Percentiles rank a stretch among this genome's conserved stretches.
These are phyloP conservation scores for Trichoderma sp. DNA, from an alignment of 2,329 filamentous ascomycete species.

Conservation along the genomic window DNA sequence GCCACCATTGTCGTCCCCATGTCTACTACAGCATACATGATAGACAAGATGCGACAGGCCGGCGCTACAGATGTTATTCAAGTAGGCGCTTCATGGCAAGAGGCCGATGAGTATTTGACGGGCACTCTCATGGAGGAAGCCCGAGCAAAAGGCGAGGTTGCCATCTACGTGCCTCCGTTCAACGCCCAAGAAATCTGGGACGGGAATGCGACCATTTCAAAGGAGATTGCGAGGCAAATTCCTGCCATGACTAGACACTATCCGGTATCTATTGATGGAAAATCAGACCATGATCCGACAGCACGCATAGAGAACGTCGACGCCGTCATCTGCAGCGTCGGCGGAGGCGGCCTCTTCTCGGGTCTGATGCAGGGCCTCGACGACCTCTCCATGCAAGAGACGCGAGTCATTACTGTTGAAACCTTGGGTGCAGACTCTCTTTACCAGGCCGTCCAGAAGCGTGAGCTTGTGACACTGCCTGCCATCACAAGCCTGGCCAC, in stretches of 20 bases:
- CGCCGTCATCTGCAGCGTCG: conserved; percentile 73
- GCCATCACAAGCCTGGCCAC: conserved; percentile 74
- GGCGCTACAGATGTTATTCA: conserved; percentile 67
- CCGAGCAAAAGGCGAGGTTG: conserved; percentile 40
- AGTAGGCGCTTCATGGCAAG: conserved; percentile 66
- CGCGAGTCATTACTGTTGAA: conserved; percentile 69
- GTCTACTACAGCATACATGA: conserved; percentile 67
- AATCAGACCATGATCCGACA: conserved; percentile 71
- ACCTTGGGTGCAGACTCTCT: conserved; percentile 73
- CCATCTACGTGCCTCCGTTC: conserved; percentile 68
- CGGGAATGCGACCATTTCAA: conserved; percentile 62
- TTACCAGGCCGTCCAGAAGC: conserved; percentile 56
- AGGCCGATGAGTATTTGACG: conserved; percentile 69
- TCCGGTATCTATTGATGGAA: conserved; percentile 54
- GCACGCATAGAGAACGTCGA: conserved; percentile 50
- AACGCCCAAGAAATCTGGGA: conserved; percentile 68
- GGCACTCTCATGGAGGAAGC: conserved; percentile 51
- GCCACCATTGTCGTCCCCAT: conserved; percentile 74
- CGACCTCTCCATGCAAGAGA: conserved; percentile 33
- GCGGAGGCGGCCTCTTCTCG: conserved; percentile 79
- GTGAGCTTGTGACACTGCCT: conserved; percentile 62
- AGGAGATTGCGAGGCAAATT: conserved; percentile 48
- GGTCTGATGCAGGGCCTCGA: conserved; percentile 69
- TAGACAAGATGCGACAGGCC: conserved; percentile 66
- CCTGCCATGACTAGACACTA: conserved; percentile 33